Conservation (phyloP, 2,329 filamentous ascomycete species). For the Calonectria pauciramosa region DNA sequence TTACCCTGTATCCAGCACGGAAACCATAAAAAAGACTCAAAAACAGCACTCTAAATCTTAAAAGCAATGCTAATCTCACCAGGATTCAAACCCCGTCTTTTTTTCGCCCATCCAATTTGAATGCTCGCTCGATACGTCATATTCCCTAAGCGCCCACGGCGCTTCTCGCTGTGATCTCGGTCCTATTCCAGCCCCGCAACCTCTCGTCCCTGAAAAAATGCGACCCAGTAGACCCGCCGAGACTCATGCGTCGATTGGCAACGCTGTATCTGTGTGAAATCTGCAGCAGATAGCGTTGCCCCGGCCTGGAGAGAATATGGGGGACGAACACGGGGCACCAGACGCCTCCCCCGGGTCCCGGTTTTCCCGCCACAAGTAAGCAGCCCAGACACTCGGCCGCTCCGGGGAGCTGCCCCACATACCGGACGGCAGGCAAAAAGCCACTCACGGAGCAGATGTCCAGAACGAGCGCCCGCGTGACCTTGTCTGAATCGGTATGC, state of each 20-base stretch:
- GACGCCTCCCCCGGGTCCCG: not conserved
- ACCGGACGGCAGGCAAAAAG: not conserved
- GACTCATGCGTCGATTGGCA: not conserved
- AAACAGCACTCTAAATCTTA: not conserved
- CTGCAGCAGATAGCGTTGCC: not conserved
- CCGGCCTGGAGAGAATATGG: not conserved
- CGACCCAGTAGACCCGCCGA: not conserved
- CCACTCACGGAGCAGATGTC: not conserved
- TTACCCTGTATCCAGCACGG: not conserved
- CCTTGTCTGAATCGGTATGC: not conserved
- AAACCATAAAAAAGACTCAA: not conserved
- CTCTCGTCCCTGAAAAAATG: not conserved
- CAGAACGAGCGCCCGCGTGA: not conserved
- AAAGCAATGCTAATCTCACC: too few species aligned
- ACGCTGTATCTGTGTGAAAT: not conserved
- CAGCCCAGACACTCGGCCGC: not conserved
- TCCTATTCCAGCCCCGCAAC: not conserved
- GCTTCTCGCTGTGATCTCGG: slow-evolving; percentile 11
- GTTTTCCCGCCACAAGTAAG: not conserved
- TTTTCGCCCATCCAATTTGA: too few species aligned
- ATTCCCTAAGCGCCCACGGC: not conserved
- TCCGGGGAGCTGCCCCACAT: not conserved
- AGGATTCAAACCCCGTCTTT: too few species aligned
- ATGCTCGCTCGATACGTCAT: not conserved
- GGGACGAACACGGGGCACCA: not conserved